Conservation (phyloP, 2,329 filamentous ascomycete genomes). For the Fusarium tricinctum region DNA sequence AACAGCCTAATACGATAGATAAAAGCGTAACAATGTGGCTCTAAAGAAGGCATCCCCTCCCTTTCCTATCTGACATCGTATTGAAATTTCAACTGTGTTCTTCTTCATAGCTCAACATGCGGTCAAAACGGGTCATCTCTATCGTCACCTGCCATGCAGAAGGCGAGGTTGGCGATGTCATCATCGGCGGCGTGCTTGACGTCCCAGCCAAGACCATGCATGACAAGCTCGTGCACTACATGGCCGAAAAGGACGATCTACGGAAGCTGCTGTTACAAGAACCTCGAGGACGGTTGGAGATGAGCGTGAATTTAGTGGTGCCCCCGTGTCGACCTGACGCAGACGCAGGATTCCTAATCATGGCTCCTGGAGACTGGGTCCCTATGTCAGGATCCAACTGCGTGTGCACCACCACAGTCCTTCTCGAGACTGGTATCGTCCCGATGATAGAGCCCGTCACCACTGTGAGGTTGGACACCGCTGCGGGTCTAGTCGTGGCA, state of each 20-base stretch:
- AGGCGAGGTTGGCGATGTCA: constrained; percentile 64
- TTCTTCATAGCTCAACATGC: not conserved
- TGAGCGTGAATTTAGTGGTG: constrained; percentile 8
- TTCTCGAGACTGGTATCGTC: constrained; percentile 62
- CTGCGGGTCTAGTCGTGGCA: constrained; percentile 16
- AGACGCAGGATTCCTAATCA: constrained; percentile 59
- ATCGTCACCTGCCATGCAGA: constrained; percentile 57
- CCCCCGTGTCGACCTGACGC: constrained; percentile 56
- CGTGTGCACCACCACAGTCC: constrained; percentile 59
- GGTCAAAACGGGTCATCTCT: constrained; percentile 43
- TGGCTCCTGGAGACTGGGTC: constrained; percentile 40
- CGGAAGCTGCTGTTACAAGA: constrained; percentile 32
- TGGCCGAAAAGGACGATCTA: constrained; percentile 56
- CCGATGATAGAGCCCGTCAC: constrained; percentile 56
- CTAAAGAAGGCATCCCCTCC: not conserved
- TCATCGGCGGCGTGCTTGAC: constrained; percentile 63
- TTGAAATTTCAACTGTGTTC: not conserved
- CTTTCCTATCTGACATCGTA: not conserved
- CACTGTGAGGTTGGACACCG: constrained; percentile 13
- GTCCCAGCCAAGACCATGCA: constrained; percentile 61
- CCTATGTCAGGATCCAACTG: constrained; percentile 59
- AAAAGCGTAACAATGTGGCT: constrained; percentile 7
- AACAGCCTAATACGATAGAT: not conserved
- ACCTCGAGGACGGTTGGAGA: constrained; percentile 14
- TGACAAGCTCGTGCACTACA: constrained; percentile 62